phyloP scores from a whole-genome alignment of 2,329 filamentous ascomycete species.

The Pochonia chlamydosporia region DNA sequence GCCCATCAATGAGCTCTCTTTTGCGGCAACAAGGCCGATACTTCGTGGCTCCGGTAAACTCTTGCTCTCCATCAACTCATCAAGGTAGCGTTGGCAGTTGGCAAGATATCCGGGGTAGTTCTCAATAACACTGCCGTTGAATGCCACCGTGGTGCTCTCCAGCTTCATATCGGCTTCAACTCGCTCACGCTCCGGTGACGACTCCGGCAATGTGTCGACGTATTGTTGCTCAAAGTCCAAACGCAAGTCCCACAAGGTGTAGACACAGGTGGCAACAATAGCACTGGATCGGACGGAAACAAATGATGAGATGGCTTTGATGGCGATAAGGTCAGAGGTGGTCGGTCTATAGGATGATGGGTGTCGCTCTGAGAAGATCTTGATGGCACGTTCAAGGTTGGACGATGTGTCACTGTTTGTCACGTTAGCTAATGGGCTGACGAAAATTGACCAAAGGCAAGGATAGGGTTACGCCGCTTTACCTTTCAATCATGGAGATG shows the following conservation, averaged over 20 bases:
- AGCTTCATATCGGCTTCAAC: slow-evolving; percentile 46
- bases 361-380: slow-evolving; percentile 44
- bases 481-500: slow-evolving; percentile 53
- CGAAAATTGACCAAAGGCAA: too few relatives aligned
- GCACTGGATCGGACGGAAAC: slow-evolving; percentile 54
- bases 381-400: slow-evolving; percentile 36
- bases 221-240: slow-evolving; percentile 38
- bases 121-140: slow-evolving; percentile 75
- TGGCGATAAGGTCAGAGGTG: slow-evolving; percentile 41
- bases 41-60: slow-evolving; percentile 29
- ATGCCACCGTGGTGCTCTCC: slow-evolving; percentile 57
- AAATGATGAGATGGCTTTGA: slow-evolving; percentile 47
- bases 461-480: too few relatives aligned
- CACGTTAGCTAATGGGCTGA: not conserved
- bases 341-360: slow-evolving; percentile 37
- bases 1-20: slow-evolving; percentile 69
- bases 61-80: slow-evolving; percentile 44
- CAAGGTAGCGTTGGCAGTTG: slow-evolving; percentile 57
- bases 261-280: slow-evolving; percentile 52
- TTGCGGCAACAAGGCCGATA: slow-evolving; percentile 61
- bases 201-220: slow-evolving; percentile 20
- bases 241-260: slow-evolving; percentile 53
- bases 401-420: slow-evolving; percentile 37
- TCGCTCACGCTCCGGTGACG: slow-evolving; percentile 31
- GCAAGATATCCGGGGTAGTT: slow-evolving; percentile 65